Evolutionary conservation across 805 yeast genomes (phyloP).

Genomic region (Saturnispora sekii): DNA sequence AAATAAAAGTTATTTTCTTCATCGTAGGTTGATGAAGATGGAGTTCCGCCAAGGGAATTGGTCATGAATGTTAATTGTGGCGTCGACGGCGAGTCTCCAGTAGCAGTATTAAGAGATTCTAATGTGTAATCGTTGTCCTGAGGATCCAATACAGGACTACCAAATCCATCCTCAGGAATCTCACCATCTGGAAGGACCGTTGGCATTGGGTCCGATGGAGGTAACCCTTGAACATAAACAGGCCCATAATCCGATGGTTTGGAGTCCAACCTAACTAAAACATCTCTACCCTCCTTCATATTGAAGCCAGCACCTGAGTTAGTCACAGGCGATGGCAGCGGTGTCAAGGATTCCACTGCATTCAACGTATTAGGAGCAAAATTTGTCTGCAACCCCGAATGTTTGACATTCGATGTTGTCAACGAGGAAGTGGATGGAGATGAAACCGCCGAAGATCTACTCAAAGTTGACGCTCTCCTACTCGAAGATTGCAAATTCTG

Average conservation of each 20-base stretch:
- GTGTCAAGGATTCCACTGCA: background rate
- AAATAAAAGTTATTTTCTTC: slow-evolving; percentile 12
- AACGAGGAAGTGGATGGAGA: slow-evolving; percentile 1
- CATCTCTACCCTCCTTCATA: no score
- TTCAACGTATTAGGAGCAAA: no score
- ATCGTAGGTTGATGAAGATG: background rate
- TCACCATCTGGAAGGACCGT: slow-evolving; percentile 19
- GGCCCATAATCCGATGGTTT: background rate
- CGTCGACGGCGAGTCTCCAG: background rate
- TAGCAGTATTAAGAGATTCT: background rate
- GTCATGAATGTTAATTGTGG: background rate
- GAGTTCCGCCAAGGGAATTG: background rate
- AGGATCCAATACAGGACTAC: background rate
- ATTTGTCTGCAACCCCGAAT: no score
- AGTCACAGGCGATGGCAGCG: background rate
- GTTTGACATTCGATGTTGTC: background rate
- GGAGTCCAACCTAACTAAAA: background rate
- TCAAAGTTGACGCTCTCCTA: slow-evolving; percentile 15
- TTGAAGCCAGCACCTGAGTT: no score
- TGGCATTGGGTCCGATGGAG: slow-evolving; percentile 52
- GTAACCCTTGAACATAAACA: slow-evolving; percentile 27
- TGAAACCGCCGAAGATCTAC: slow-evolving; percentile 9
- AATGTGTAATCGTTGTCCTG: background rate
- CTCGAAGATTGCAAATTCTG: slow-evolving; percentile 10
- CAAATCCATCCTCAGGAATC: background rate